Evolutionary conservation across 2,329 filamentous ascomycete species (phyloP), one percentile per base, ranked within the genome.

Genomic region (Alternaria rosae): DNA sequence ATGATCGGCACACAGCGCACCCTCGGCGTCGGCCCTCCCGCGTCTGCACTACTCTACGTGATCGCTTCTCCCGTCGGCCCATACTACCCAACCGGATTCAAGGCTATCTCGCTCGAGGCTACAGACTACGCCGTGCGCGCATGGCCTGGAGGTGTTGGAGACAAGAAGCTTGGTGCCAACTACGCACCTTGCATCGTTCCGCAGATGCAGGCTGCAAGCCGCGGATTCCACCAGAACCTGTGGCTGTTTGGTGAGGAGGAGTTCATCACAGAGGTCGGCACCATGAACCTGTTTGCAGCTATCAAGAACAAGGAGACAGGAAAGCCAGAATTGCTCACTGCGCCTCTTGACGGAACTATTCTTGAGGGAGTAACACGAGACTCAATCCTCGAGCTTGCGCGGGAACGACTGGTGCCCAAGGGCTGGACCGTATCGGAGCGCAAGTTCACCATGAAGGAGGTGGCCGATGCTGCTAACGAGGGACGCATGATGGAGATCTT

Each of bases 131-230:
- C 94, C 57, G 93, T 97, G 65, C 93, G 95, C 70, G 95, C 95
- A 59, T 99, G 95, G 95, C 95, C 95, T 48, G 95, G 95, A 63
- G 95, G 95, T 78, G 94, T 97, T 30, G 95, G 95, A 73, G 93
- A 98, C 85, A 97, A 95, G 88, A 99, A 99, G 85, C 89, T 99
- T 32, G 95, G 95, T 65, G 95, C 94, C 76, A 99, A 99, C 87
- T 99, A 99, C 80, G 95, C 95, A n/a, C 95, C 95, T 6, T 98
- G 95, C 84, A 94, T 99, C 74, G 85, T 98, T n/a, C 95, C 95
- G 17, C 95, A 99, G 83, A 88, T 95, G 74, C 88, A 97, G 82
- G 95, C 95, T 43, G 93, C 93, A 47, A 91, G 89, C 80, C 89
- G 93, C 59, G 95, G 95, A 21, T 97, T 94, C 86, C 94, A 98